Evolutionary conservation across 2,329 filamentous ascomycete species (phyloP), one percentile per base, ranked within the genome.

Genomic region (Fusarium newnesense): DNA sequence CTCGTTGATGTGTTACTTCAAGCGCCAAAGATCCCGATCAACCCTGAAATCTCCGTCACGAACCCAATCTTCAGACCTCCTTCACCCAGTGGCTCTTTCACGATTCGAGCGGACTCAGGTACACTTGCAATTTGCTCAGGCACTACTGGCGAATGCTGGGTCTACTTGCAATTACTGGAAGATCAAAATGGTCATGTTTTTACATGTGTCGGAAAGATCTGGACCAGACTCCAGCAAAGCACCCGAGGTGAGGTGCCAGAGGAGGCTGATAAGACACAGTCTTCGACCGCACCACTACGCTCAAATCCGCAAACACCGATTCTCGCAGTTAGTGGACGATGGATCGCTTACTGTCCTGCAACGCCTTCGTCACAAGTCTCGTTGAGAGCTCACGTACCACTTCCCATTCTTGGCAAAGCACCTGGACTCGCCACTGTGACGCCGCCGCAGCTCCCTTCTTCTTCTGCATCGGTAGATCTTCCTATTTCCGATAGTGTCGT

Each of bases 201-300:
- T 80, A 85, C 82, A 42, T 98, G 95, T 77, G 86, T 96, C 62
- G 95, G 92, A 26, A 99, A 99, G 83, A 84, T 97, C 24, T 99
- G 96, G 96, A 98, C 96, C 2, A 92, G 91, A 49, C 85, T 97
- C 34, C 94, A 96, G 78, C 88, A 90, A 73, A 84, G 84, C 36
- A 81, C 84, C 24, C 86, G 86, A 66, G 84, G 84, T 30, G 86
- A 88, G 36, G 79, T 84, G 32, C 75, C 83, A 2, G 84, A 87
- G 65, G 88, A 90, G 68, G 75, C 80, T 21, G 85, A 87, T 67
- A 82, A 83, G 64, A 72, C 69, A 42, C 81, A 80, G 42, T 79
- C 82, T 32, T 80, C 78, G 28, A 76, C 82, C 4, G 69, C 81
- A 50, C 80, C 83, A 37, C 78, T 81, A 47, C 83, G 85, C 42